Evolutionary conservation across 495 filamentous ascomycete genomes (phyloP).

Genomic region (Copromyces sp.): DNA sequence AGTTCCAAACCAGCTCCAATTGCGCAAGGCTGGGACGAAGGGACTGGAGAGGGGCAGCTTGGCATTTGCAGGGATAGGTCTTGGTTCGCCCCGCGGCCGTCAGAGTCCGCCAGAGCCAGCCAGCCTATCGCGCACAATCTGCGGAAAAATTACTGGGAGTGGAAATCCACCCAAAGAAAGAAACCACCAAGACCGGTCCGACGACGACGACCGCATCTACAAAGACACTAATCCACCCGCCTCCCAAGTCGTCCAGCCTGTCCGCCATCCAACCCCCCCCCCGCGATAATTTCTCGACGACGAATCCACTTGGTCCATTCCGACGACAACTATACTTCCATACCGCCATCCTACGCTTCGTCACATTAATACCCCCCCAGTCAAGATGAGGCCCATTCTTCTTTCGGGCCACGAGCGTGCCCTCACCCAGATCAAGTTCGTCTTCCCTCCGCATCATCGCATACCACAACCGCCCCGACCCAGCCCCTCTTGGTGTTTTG

Average conservation of each 20-base stretch:
- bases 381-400: conserved; percentile 86
- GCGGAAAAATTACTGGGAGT: conserved; percentile 23
- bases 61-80: background rate
- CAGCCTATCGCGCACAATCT: conserved; percentile 26
- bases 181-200: conserved; percentile 4
- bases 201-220: background rate
- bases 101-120: background rate
- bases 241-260: background rate
- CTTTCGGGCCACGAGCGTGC: conserved; percentile 96
- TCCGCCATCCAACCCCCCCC: conserved; percentile 1
- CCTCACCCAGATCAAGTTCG: conserved; percentile 91
- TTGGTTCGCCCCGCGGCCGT: background rate
- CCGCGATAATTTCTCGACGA: conserved; percentile 5
- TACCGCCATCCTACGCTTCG: background rate
- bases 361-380: background rate
- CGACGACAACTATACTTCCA: conserved; percentile 1
- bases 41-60: background rate
- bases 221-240: background rate
- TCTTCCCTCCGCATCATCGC: background rate
- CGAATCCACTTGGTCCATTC: conserved; percentile 1
- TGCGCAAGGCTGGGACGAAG: background rate
- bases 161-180: conserved; percentile 14
- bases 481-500: background rate
- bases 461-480: background rate
- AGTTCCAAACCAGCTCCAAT: background rate